These are phyloP conservation scores for Tricholoma flavovirens DNA, from an alignment of 768 basidiomycete species.

Conservation along the genomic window DNA sequence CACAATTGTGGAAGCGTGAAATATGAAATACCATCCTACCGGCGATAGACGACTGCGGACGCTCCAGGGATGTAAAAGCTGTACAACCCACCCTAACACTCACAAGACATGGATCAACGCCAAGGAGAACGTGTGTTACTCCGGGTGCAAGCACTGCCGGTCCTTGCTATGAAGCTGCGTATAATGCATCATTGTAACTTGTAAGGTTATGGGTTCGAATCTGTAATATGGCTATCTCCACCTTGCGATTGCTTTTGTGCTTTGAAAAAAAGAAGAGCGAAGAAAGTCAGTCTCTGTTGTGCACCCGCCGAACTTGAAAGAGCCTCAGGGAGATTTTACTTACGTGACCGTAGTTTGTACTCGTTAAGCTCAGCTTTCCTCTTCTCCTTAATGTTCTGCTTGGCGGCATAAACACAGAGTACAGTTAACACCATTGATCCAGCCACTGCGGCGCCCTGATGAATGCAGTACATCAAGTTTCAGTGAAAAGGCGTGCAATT, in stretches of 20 bases:
- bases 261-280: background rate
- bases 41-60: background rate
- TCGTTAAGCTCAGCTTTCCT: slow-evolving; percentile 30
- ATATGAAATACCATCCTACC: no score
- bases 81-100: no score
- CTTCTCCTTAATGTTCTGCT: slow-evolving; percentile 25
- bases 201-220: background rate
- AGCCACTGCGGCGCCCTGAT: slow-evolving; percentile 27
- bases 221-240: background rate
- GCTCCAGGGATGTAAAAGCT: background rate
- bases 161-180: background rate
- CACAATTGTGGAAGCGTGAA: background rate
- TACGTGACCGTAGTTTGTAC: slow-evolving; percentile 17
- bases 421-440: slow-evolving; percentile 27
- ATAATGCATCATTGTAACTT: background rate
- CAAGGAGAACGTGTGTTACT: no score
- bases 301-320: background rate
- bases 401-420: slow-evolving; percentile 27
- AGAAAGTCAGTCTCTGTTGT: background rate
- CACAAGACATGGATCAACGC: no score
- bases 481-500: background rate
- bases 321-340: no score
- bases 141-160: background rate
- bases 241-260: background rate
- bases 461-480: background rate